Evolutionary conservation across 257 asterid species (phyloP).

Genomic region (Jacaranda copaia): DNA sequence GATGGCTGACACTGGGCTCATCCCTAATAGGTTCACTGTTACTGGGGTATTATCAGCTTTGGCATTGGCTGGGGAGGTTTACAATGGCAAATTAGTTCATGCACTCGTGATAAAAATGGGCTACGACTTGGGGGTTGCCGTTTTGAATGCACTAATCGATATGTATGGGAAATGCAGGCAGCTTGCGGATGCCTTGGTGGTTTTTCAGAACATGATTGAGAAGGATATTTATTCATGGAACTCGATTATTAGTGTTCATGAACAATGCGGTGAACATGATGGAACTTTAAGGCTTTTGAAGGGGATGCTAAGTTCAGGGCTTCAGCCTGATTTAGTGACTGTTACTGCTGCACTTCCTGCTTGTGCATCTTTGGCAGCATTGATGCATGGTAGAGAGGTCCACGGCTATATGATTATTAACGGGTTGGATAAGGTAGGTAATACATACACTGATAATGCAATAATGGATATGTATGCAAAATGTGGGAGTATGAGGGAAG

Average conservation of each 20-base stretch:
- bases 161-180: constrained; percentile 85
- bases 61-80: constrained; percentile 59
- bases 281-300: constrained; percentile 63
- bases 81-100: constrained; percentile 65
- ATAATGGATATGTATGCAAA: constrained; percentile 92
- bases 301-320: constrained; percentile 58
- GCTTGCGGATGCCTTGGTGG: constrained; percentile 56
- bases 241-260: constrained; percentile 74
- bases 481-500: constrained; percentile 82
- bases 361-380: constrained; percentile 69
- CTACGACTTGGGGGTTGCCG: constrained; percentile 54
- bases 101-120: constrained; percentile 64
- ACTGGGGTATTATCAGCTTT: constrained; percentile 78
- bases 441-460: constrained; percentile 60
- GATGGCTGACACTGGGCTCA: constrained; percentile 58
- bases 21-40: constrained; percentile 62
- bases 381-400: constrained; percentile 76
- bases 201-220: constrained; percentile 56
- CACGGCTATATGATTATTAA: constrained; percentile 66
- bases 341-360: constrained; percentile 79
- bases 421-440: constrained; percentile 45
- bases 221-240: constrained; percentile 93
- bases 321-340: constrained; percentile 76
- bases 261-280: constrained; percentile 77
- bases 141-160: constrained; percentile 75